These are phyloP conservation scores for Xylariaceae sp. DNA, from an alignment of 2,329 filamentous ascomycete genomes.

Conservation along the genomic window DNA sequence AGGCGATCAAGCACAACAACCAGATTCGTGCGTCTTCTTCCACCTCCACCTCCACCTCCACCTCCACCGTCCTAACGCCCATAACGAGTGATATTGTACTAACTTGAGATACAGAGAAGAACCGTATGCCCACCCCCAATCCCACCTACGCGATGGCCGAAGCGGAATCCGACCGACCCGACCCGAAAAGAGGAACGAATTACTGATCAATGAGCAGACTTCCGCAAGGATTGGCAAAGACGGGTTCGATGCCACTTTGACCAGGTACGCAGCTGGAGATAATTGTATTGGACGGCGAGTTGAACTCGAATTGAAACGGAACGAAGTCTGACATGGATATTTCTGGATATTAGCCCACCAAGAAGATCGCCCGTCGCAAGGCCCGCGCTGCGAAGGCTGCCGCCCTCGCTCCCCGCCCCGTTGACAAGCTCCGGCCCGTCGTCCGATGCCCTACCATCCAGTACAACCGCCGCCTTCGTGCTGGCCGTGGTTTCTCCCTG, in stretches of 20 bases:
- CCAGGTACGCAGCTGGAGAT: constrained; percentile 61
- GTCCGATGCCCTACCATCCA: constrained; percentile 97
- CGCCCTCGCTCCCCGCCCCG: constrained; percentile 88
- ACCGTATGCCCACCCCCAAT: constrained; percentile 58
- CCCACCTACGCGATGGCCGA: constrained; percentile 11
- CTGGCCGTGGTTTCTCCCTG: constrained; percentile 95
- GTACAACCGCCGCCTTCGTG: constrained; percentile 97
- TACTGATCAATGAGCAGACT: constrained; percentile 57
- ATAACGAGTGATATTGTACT: constrained; percentile 4
- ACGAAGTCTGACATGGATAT: constrained; percentile 19
- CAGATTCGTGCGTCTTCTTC: constrained; percentile 55
- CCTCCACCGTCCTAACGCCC: not conserved
- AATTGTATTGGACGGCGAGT: constrained; percentile 27
- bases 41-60: not conserved
- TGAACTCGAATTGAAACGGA: constrained; percentile 10
- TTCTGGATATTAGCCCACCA: constrained; percentile 65
- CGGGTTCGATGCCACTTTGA: constrained; percentile 99
- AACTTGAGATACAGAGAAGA: constrained; percentile 52
- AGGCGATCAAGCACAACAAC: constrained; percentile 99
- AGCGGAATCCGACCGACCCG: not conserved
- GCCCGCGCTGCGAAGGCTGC: constrained; percentile 93
- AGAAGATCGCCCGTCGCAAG: constrained; percentile 88
- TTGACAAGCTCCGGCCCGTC: constrained; percentile 93
- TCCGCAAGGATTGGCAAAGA: constrained; percentile 99
- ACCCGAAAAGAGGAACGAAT: constrained; percentile 14